Conservation (phyloP, 345 rosid genomes). For the Acer saccharum region DNA sequence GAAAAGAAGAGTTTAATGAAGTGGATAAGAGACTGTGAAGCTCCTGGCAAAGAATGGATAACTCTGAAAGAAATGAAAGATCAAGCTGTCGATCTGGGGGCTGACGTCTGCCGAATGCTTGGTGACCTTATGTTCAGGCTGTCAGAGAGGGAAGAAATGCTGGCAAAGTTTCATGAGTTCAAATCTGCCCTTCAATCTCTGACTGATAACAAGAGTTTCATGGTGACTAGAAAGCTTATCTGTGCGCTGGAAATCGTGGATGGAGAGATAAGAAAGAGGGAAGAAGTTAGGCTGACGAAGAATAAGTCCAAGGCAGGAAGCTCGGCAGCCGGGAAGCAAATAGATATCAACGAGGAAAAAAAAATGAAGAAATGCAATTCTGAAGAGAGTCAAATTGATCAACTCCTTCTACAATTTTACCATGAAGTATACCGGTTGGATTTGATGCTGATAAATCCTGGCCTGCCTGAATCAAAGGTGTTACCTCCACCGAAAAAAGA, state of each 20-base stretch:
- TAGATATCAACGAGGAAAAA: background rate
- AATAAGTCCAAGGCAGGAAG: background rate
- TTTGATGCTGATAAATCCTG: background rate
- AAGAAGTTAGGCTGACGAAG: background rate
- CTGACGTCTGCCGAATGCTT: background rate
- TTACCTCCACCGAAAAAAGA: background rate
- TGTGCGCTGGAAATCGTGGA: background rate
- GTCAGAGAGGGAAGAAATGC: background rate
- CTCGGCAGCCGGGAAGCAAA: background rate
- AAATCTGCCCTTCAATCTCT: background rate
- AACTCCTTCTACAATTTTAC: background rate
- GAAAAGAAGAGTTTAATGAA: background rate
- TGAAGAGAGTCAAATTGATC: background rate
- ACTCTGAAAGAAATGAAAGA: background rate
- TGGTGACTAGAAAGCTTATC: background rate
- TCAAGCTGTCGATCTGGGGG: background rate
- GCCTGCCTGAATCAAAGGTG: conserved; percentile 3
- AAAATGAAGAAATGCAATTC: background rate
- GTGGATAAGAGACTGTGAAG: background rate
- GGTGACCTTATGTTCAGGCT: background rate
- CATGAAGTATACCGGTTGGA: background rate
- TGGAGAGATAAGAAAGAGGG: background rate
- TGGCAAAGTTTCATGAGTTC: background rate
- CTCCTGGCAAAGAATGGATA: background rate
- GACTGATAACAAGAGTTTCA: background rate